Conservation (phyloP, 805 yeast species). For the Henningerozyma blattae region DNA sequence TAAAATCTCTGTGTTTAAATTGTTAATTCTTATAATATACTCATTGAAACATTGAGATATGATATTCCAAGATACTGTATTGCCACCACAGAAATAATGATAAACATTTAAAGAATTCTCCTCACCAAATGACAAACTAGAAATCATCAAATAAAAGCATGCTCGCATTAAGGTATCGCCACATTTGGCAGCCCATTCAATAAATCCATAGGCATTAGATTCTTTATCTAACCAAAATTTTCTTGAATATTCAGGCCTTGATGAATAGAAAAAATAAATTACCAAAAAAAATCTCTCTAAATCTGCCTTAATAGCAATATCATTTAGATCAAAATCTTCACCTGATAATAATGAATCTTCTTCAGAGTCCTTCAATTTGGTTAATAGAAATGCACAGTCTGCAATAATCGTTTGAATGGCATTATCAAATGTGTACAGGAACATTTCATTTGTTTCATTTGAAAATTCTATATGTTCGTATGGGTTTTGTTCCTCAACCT, state of each 20-base stretch:
- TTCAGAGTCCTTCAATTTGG: constrained; percentile 58
- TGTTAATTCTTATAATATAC: constrained; percentile 34
- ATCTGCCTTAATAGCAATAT: constrained; percentile 63
- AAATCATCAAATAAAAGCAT: constrained; percentile 65
- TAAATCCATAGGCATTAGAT: constrained; percentile 62
- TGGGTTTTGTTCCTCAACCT: too few relatives aligned
- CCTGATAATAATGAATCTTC: constrained; percentile 58
- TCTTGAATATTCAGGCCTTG: constrained; percentile 44
- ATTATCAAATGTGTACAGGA: constrained; percentile 32
- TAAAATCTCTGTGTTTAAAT: constrained; percentile 19
- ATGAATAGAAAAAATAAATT: constrained; percentile 53
- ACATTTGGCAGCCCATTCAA: constrained; percentile 78
- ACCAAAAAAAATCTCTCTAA: constrained; percentile 78
- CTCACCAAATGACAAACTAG: constrained; percentile 57
- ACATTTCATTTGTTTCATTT: constrained; percentile 19
- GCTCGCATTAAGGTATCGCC: constrained; percentile 76
- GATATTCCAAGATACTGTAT: constrained; percentile 40
- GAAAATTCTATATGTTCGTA: constrained; percentile 12
- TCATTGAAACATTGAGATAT: constrained; percentile 43
- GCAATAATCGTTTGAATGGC: constrained; percentile 46
- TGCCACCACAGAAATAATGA: constrained; percentile 31
- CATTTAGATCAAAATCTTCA: constrained; percentile 45
- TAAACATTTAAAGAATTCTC: constrained; percentile 40
- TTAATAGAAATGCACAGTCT: constrained; percentile 54
- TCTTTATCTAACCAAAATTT: constrained; percentile 60